Base-by-base conservation (phyloP, 2,329 filamentous ascomycete genomes). In the Apiospora rasikravindrae region DNA sequence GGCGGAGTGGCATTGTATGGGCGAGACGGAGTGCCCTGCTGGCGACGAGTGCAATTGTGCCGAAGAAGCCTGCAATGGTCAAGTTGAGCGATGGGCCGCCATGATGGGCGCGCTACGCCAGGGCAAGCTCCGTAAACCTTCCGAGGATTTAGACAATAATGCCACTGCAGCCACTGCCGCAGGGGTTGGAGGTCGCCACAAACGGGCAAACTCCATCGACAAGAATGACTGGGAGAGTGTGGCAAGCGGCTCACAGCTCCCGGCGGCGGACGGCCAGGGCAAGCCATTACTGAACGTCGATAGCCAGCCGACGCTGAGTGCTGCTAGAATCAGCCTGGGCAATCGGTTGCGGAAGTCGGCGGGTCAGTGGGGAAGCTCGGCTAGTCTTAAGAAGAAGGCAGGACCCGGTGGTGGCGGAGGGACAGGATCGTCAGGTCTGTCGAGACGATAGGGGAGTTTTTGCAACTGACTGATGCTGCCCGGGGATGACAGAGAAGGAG, bases 11-110 rank as follows among this genome's bases (percentile, higher is more conserved):
- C 88, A 90, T 75, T 85, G 83, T 8, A 84, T 85, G 7, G 88
- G 88, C 29, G 88, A 90, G 78, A 86, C 82, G 1, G 80, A 86
- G 67, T 92, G 90, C 71, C 89, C 90, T 0, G 90, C 89, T 0
- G 90, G 90, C 1, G 90, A 92, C 76, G 90, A 92, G 77, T 92
- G 90, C 77, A 84, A 88, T 72, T 92, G 90, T 75, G 84, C 87
- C 0, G 84, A 87, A 19, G 87, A 91, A 74, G 89, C 90, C 0
- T 84, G 83, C 71, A 85, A 83, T 67, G 89, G 88, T 0, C 84
- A 89, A 53, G 86, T 91, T 11, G 90, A 91, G 78, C 89, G 88
- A 26, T 91, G 90, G 88, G 86, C 87, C 0, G 89, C 88, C 3
- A 84, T 89, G 80, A 84, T 86, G 78, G 85, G 84, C 0, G 83